A percentile compares a stretch with the other conserved stretches of the same genome.
Conservation (phyloP, 805 yeast genomes). For the Schwanniomyces vanrijiae region DNA sequence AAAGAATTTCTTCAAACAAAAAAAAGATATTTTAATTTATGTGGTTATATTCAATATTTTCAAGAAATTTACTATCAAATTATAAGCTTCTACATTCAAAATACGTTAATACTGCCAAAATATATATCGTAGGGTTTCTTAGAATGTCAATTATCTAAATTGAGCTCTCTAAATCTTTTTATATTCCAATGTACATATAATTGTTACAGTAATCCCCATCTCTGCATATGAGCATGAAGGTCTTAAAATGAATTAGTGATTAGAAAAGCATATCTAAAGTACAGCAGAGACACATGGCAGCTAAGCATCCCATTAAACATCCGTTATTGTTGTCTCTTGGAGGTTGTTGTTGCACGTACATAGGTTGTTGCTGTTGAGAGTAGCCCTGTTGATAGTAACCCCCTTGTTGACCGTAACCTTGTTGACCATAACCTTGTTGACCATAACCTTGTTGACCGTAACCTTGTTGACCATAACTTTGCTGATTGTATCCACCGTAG, state of each 20-base stretch:
- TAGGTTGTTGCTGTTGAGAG: conserved; percentile 44
- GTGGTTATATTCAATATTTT: too few relatives aligned
- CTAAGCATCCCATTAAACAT: conserved; percentile 44
- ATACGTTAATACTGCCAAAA: too few relatives aligned
- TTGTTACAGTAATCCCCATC: not conserved
- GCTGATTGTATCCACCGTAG: conserved; percentile 13
- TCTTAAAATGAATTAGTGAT: not conserved
- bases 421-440: conserved; percentile 20
- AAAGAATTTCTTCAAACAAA: too few relatives aligned
- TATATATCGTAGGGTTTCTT: not conserved
- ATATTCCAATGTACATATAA: not conserved
- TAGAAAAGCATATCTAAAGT: conserved; percentile 29
- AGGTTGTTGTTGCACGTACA: conserved; percentile 43
- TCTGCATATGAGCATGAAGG: not conserved
- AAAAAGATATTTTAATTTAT: too few relatives aligned
- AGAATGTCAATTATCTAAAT: not conserved
- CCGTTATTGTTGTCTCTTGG: conserved; percentile 19
- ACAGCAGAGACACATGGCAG: conserved; percentile 43
- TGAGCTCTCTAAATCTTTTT: not conserved
- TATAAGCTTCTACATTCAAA: not conserved
- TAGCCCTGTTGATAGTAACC: conserved; percentile 24
- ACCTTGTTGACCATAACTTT: conserved; percentile 16
- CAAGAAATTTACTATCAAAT: not conserved
- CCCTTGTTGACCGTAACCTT: conserved; percentile 17
- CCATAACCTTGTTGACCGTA: conserved; percentile 18